Evolutionary conservation across 768 basidiomycete species (phyloP).

Genomic region (Boletus bicolor): DNA sequence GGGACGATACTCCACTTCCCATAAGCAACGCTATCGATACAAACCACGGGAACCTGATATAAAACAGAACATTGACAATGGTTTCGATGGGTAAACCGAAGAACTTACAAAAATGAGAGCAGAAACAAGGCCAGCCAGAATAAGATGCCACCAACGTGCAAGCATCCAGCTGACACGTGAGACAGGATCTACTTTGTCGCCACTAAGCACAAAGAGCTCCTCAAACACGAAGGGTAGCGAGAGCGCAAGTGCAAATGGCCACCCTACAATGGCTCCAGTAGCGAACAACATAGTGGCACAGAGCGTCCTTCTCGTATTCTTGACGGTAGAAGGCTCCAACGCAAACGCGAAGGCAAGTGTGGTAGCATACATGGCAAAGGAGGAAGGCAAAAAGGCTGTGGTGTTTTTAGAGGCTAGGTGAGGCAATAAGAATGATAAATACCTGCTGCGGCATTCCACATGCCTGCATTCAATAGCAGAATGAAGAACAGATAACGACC

Average conservation of each 20-base stretch:
- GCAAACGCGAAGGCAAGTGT: conserved; percentile 75
- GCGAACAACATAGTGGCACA: conserved; percentile 71
- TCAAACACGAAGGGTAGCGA: conserved; percentile 88
- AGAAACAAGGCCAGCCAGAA: conserved; percentile 52
- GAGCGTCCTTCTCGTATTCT: conserved; percentile 54
- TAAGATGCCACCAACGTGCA: conserved; percentile 57
- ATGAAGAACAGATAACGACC: conserved; percentile 94
- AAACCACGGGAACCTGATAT: conserved; percentile 76
- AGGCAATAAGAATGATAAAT: conserved; percentile 2
- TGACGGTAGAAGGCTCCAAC: conserved; percentile 52
- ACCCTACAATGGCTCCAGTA: conserved; percentile 83
- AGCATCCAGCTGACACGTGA: conserved; percentile 51
- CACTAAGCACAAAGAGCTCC: conserved; percentile 76
- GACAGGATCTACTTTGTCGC: conserved; percentile 55
- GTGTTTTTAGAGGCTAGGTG: conserved; percentile 11
- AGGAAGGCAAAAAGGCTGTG: conserved; percentile 88
- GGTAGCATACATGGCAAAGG: conserved; percentile 90
- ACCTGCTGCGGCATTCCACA: conserved; percentile 93
- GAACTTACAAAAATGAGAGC: conserved; percentile 58
- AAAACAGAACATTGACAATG: background rate
- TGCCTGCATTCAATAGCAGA: conserved; percentile 80
- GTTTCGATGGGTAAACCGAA: background rate
- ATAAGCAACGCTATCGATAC: conserved; percentile 84
- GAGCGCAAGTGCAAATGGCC: conserved; percentile 92
- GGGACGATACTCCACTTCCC: conserved; percentile 76